A percentile compares a stretch with the other conserved stretches of the same genome.
Evolutionary conservation across 257 asterid species (phyloP).

Genomic region (Solanum okadae): DNA sequence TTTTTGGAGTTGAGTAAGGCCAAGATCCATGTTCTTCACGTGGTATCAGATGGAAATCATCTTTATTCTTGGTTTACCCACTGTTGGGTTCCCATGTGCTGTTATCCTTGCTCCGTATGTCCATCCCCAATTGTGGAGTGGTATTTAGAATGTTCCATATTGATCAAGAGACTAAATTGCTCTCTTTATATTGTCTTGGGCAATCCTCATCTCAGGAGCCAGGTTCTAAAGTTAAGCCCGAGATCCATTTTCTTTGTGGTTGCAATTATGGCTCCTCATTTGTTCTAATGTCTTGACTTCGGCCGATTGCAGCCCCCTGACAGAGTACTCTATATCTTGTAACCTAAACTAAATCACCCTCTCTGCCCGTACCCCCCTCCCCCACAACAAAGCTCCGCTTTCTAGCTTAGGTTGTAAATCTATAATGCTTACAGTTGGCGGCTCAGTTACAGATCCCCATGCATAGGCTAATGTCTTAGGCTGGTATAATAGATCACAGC

Average conservation of each 20-base stretch:
- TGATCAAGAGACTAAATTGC: neutral
- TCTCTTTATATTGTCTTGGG: neutral
- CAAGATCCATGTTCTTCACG: neutral
- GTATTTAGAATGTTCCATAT: neutral
- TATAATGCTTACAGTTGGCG: neutral
- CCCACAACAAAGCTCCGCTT: neutral
- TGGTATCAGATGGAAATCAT: neutral
- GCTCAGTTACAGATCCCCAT: neutral
- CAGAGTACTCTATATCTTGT: neutral
- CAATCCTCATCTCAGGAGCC: neutral
- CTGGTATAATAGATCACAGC: neutral
- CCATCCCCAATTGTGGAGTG: neutral
- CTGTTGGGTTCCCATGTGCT: neutral
- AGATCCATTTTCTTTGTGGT: neutral
- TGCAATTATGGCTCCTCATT: neutral
- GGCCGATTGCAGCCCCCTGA: neutral
- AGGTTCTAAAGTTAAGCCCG: neutral
- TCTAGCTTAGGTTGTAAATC: neutral
- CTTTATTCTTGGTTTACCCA: neutral
- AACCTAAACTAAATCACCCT: neutral
- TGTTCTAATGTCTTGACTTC: neutral
- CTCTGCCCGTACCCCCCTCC: neutral
- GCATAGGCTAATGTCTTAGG: neutral
- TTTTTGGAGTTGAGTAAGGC: neutral
- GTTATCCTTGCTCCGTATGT: neutral